phyloP scores from a whole-genome alignment of 2,329 filamentous ascomycete species.

The Fusarium sororula region DNA sequence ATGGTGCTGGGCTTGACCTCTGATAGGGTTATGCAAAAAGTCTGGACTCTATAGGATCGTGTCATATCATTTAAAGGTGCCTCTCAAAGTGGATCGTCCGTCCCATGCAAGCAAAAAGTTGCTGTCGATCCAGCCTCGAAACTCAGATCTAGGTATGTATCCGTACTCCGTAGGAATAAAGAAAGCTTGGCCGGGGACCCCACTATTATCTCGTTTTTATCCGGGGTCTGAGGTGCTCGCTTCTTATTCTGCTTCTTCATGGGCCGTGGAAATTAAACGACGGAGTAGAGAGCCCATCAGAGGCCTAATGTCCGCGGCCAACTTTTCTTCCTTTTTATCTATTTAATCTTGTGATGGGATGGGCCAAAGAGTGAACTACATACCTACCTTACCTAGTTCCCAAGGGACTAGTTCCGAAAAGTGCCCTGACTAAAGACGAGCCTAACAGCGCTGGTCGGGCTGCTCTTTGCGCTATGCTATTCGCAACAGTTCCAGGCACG shows the following conservation, averaged over 20 bases:
- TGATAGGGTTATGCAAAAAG: conserved; percentile 5
- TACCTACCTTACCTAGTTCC: no score
- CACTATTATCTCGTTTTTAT: conserved; percentile 3
- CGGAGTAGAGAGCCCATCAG: conserved; percentile 16
- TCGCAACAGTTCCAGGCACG: conserved; percentile 6
- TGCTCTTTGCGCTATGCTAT: not conserved
- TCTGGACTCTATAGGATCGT: conserved; percentile 14
- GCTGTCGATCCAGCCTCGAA: conserved; percentile 29
- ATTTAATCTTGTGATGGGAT: not conserved
- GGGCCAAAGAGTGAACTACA: not conserved
- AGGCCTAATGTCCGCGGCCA: conserved; percentile 15
- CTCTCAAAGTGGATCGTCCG: conserved; percentile 3
- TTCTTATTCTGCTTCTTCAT: not conserved
- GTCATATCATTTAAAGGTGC: conserved; percentile 11
- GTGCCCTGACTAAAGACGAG: conserved; percentile 16
- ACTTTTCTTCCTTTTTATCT: not conserved
- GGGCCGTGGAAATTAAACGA: conserved; percentile 29
- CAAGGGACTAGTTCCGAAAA: not conserved
- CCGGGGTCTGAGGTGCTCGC: not conserved
- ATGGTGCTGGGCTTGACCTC: not conserved
- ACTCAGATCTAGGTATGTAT: conserved; percentile 21
- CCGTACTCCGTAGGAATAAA: not conserved
- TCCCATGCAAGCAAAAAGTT: not conserved
- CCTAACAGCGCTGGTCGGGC: not conserved
- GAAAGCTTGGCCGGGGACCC: conserved; percentile 23